phyloP scores from a whole-genome alignment of 139 green algal genomes.

The Raphidocelis subcapitata region DNA sequence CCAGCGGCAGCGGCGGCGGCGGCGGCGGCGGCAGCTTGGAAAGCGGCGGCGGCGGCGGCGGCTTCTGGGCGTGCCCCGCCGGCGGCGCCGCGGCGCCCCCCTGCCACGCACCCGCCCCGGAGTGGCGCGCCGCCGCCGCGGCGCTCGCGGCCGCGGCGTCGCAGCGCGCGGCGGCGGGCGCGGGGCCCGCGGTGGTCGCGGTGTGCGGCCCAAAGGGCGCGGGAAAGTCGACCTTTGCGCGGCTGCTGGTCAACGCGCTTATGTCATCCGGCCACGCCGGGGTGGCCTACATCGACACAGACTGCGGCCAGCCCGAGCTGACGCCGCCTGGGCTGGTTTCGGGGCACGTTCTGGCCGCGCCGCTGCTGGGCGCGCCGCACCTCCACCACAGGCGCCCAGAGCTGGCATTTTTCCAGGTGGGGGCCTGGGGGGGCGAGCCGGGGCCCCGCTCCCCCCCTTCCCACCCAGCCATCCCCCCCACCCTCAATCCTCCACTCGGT shows the following conservation, averaged over 20 bases:
- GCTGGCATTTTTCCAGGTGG: constrained; percentile 15
- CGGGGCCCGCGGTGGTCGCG: background rate
- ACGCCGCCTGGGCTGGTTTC: constrained; percentile 79
- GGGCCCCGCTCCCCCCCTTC: background rate
- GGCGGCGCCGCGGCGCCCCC: background rate
- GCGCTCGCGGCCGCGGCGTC: too few relatives aligned
- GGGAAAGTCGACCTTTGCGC: constrained; percentile 83
- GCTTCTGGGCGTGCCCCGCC: constrained; percentile 1
- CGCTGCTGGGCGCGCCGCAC: constrained; percentile 68
- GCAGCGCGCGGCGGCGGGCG: too few relatives aligned
- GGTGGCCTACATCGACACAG: constrained; percentile 81
- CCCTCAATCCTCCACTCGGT: background rate
- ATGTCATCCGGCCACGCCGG: constrained; percentile 45
- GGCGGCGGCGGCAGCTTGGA: background rate
- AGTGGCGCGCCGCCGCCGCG: background rate
- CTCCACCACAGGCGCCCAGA: constrained; percentile 46
- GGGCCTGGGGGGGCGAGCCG: constrained; percentile 1
- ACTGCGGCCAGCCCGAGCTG: constrained; percentile 89
- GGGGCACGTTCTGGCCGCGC: constrained; percentile 47
- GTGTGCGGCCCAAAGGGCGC: constrained; percentile 73
- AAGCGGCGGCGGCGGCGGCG: background rate
- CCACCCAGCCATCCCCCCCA: background rate
- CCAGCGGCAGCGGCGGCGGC: background rate
- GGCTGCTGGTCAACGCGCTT: constrained; percentile 66
- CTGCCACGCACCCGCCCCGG: background rate